Base-by-base conservation (phyloP, 176 grass and related monocot genomes). In the Oryza glumipatula region DNA sequence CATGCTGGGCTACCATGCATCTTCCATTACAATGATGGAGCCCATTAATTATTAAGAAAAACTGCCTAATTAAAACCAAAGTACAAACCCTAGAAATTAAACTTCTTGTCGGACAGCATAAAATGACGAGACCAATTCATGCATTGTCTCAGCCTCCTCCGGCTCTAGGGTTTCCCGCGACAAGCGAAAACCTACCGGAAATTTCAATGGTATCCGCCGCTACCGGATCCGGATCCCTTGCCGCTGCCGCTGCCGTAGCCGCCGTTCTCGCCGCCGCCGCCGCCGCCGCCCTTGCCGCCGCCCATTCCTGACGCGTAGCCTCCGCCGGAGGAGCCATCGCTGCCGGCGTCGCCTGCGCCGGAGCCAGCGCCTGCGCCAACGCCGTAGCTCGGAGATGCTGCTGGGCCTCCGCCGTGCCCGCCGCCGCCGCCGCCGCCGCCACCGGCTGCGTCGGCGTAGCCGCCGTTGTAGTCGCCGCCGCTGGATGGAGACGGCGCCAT, bases 231-330 rank as follows among this genome's bases (percentile, higher is more conserved):
- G 1, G 77, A 85, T 2, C 87, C 77, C 0, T 1, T 17, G 0
- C 87, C 82, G 2, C 82, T 77, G 5, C 87, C 87, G 0, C 77
- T 33, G 0, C 82, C 82, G 0, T 71, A 64, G 1, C 87, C 77
- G 5, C 87, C 87, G 4, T 22, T 24, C 32, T 17, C 1, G 23
- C 87, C 76, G 13, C 69, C 87, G 4, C 87, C 87, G 0, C 41
- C 65, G 0, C 87, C 87, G 0, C 87, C 65, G 0, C 87, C 87
- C 1, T 35, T 52, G 28, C 88, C 88, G 0, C 47, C 88, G 39
- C 88, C 88, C 0, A 81, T 52, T 12, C 82, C 82, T 4, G 1
- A 7, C 2, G 82, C 88, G 13, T 70, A 89, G 26, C 71, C 77
- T 58, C 69, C 51, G 1, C 76, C 69, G 4, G 15, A 47, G 1